These are phyloP conservation scores for Elasticomyces elasticus DNA, from an alignment of 495 filamentous ascomycete species.

Conservation along the genomic window DNA sequence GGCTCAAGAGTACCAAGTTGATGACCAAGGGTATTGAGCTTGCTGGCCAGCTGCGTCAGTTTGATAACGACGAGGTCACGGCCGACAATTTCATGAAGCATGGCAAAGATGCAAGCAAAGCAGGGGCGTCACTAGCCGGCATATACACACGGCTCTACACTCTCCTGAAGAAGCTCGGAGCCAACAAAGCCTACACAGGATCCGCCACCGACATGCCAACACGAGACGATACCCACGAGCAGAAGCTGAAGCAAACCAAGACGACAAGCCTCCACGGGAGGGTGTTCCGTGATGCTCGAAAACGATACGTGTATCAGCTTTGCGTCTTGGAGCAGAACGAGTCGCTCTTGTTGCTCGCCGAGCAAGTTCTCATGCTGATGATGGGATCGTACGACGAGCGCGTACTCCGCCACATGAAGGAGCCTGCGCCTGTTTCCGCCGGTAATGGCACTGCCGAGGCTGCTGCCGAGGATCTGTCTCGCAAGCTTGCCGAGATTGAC, in stretches of 20 bases:
- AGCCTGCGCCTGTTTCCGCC: neutral
- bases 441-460: neutral
- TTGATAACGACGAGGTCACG: neutral
- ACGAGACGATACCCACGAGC: neutral
- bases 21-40: neutral
- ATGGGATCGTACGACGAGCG: neutral
- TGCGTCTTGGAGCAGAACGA: neutral
- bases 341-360: neutral
- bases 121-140: too few species aligned
- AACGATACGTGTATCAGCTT: neutral
- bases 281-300: neutral
- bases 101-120: neutral
- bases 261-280: neutral
- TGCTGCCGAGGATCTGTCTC: neutral
- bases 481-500: neutral
- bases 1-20: neutral
- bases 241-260: neutral
- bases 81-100: neutral
- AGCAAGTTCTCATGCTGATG: neutral
- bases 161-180: neutral
- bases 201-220: neutral
- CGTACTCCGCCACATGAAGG: neutral
- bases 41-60: neutral
- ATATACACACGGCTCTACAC: neutral
- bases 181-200: neutral